Base-by-base conservation (phyloP, 2,329 filamentous ascomycete species). In the Sporothrix euskadiensis region DNA sequence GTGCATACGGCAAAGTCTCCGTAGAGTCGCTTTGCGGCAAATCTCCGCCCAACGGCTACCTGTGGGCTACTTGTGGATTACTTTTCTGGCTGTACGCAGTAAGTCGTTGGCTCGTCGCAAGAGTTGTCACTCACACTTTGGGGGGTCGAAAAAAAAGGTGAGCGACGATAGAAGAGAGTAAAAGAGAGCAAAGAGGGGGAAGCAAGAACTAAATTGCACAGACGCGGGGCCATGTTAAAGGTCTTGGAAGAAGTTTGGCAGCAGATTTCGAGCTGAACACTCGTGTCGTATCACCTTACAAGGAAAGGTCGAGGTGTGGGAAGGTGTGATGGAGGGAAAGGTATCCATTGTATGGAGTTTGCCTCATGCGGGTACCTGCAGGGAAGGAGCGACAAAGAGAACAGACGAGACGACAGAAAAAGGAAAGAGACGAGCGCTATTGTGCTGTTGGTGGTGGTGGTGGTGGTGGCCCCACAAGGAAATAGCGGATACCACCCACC, bases 301-400 rank as follows among this genome's bases (percentile, higher is more conserved):
- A 12, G 14, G 19, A 35, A 19, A 41, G 39, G n/a, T 30, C 9
- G 10, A 47, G 39, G 5, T 19, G 7, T 12, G 16, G 44, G 44
- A 49, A 16, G 44, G 44, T 49, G 44, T 44, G 41, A 44, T 12
- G 41, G 12, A 44, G 44, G 14, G 44, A 12, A 49, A 54, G 9
- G 66, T 69, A 69, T 39, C 19, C 66, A 19, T 69, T 54, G 30
- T 69, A 52, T 35, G 47, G 66, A 16, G 19, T 7, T 39, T 35
- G 47, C 10, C 4, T 39, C 2, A 16, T 22, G 47, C 47, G 30
- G 44, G 47, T 69, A 69, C 66, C 47, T 69, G 66, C 30, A 54
- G 44, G 30, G 41, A 39, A 54, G 65, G 63, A 44, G 61, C 61
- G 19, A 49, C 63, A 66, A 30, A 66, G 63, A 30, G n/a, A 30